Evolutionary conservation across 352 stramenopile species (phyloP), one percentile per base, ranked within the genome.

Genomic region (Pilasporangium apinafurcum): DNA sequence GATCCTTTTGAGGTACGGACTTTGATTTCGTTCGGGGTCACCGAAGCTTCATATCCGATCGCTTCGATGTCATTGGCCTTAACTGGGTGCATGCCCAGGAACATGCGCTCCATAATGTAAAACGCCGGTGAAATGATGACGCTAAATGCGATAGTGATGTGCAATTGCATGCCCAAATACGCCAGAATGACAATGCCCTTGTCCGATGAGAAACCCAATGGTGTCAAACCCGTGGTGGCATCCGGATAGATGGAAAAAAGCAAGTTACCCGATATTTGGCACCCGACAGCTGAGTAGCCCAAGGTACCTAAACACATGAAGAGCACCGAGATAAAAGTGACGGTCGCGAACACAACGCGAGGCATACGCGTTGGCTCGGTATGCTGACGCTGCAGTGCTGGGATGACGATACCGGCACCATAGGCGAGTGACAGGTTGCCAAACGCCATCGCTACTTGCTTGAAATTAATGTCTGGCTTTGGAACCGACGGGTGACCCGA

Each of bases 361-460:
- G 75, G 75, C 75, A 87, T 85, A 25, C 71, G 66, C 12, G 59
- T 58, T 0, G 75, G 75, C 22, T 83, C 54, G 36, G 52, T 72
- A 56, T 86, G 74, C 31, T 86, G 67, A 12, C 71, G 69, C 33
- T 82, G 67, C 16, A 86, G 53, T 18, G 70, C 60, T 1, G 74
- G 74, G 44, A 86, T 83, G 32, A 84, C 65, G 33, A 86, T 68
- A 38, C 62, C 70, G 24, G 70, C 74, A 16, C 62, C 70, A 51
- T 84, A 86, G 14, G 70, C 68, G 41, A 86, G 66, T 28, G 59
- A 74, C 14, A 86, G 52, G 54, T 82, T 86, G 35, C 73, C 73
- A 39, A 85, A 85, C 2, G 66, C 63, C 20, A 51, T 71, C 3
- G 62, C 63, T 2, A 85, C 60, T 43, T 83, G 65, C 12, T 66